phyloP scores from a whole-genome alignment of 768 basidiomycete genomes.

The Leccinellum rugosiceps region DNA sequence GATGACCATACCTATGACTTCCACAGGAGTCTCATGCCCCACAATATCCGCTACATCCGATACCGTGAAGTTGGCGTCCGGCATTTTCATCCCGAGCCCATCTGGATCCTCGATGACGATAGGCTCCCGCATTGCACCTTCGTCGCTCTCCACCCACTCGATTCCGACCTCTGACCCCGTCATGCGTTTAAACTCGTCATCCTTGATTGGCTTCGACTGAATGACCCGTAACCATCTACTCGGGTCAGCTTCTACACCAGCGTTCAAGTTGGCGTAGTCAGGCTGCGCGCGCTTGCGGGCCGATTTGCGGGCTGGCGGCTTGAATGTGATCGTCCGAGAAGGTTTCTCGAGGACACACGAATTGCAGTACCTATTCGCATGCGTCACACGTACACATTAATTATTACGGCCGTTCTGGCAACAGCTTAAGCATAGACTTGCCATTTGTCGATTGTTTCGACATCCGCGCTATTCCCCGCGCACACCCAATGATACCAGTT shows the following conservation, averaged over 20 bases:
- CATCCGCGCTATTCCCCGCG: constrained; percentile 61
- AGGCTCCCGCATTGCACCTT: constrained; percentile 76
- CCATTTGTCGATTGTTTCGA: constrained; percentile 78
- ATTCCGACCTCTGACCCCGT: constrained; percentile 61
- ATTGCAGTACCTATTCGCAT: constrained; percentile 60
- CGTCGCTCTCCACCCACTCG: constrained; percentile 73
- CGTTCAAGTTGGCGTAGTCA: constrained; percentile 77
- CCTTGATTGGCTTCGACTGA: constrained; percentile 61
- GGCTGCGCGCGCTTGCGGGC: constrained; percentile 68
- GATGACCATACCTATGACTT: constrained; percentile 77
- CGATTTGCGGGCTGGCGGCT: constrained; percentile 79
- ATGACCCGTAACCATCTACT: constrained; percentile 66
- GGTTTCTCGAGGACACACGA: constrained; percentile 59
- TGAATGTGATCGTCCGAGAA: constrained; percentile 64
- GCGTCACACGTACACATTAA: constrained; percentile 18
- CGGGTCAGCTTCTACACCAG: constrained; percentile 58
- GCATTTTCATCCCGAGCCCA: constrained; percentile 91
- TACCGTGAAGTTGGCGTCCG: constrained; percentile 64
- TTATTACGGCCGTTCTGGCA: constrained; percentile 11
- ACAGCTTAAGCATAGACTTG: constrained; percentile 33
- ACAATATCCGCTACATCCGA: constrained; percentile 77
- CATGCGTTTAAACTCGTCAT: constrained; percentile 65
- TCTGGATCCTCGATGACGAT: constrained; percentile 76
- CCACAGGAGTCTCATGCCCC: constrained; percentile 75
- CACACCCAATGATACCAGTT: constrained; percentile 85